Evolutionary conservation across 768 basidiomycete species (phyloP).

Genomic region (Kwoniella heveanensis): DNA sequence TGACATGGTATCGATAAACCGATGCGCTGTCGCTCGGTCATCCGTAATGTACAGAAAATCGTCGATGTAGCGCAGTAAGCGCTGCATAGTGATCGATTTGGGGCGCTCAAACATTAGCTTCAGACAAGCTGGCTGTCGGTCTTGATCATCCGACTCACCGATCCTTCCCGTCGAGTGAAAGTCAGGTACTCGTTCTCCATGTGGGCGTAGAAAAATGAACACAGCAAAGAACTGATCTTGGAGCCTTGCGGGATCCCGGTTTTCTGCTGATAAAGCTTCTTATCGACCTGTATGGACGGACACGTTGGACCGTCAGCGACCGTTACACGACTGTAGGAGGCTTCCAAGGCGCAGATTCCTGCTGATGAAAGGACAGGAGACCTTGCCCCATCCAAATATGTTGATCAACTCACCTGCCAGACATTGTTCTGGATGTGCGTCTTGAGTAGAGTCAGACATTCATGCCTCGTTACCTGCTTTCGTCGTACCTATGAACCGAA

Average conservation of each 20-base stretch:
- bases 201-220: slow-evolving; percentile 92
- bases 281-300: slow-evolving; percentile 26
- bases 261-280: slow-evolving; percentile 66
- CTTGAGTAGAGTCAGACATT: slow-evolving; percentile 72
- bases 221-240: slow-evolving; percentile 88
- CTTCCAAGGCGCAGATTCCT: no score
- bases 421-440: slow-evolving; percentile 92
- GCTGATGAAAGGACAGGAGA: no score
- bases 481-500: slow-evolving; percentile 61
- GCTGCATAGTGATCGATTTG: slow-evolving; percentile 58
- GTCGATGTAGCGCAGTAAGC: slow-evolving; percentile 83
- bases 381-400: slow-evolving; percentile 7
- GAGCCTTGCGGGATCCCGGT: slow-evolving; percentile 97
- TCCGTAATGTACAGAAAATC: slow-evolving; percentile 91
- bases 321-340: no score
- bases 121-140: no score
- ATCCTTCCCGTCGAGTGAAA: slow-evolving; percentile 62
- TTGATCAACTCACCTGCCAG: slow-evolving; percentile 73
- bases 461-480: slow-evolving; percentile 61
- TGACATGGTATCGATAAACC: slow-evolving; percentile 76
- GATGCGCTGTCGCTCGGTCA: slow-evolving; percentile 62
- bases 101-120: background rate
- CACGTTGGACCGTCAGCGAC: no score
- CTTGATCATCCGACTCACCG: slow-evolving; percentile 61
- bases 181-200: slow-evolving; percentile 68